These are phyloP conservation scores for Tolypocladium guangdongense DNA, from an alignment of 2,329 filamentous ascomycete genomes.

Conservation along the genomic window DNA sequence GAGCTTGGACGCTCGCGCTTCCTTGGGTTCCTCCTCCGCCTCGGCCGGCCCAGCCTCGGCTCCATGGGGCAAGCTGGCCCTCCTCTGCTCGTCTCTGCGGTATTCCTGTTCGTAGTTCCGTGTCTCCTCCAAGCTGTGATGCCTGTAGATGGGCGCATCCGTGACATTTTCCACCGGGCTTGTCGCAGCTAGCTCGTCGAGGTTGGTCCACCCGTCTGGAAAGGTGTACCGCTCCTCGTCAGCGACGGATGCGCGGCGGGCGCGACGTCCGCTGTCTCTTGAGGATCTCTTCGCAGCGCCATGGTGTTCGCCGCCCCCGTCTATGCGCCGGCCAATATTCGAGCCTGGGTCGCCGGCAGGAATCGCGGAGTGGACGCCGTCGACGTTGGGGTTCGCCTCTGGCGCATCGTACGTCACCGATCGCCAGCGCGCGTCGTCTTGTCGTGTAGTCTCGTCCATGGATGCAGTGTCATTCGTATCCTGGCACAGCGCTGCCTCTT, in stretches of 20 bases:
- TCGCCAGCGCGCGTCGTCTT: neutral
- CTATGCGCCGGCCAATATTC: neutral
- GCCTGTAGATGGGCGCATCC: slow-evolving; percentile 5
- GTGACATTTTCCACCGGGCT: slow-evolving; percentile 12
- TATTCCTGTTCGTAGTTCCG: slow-evolving; percentile 5
- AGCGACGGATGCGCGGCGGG: neutral
- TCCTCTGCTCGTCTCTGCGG: neutral
- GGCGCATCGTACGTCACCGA: slow-evolving; percentile 14
- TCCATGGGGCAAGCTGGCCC: neutral
- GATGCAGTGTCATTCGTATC: neutral
- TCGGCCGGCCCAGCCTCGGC: slow-evolving; percentile 2
- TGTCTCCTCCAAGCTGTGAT: slow-evolving; percentile 7
- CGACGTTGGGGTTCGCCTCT: slow-evolving; percentile 27
- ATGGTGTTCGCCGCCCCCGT: neutral
- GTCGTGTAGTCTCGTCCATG: neutral
- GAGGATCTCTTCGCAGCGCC: neutral
- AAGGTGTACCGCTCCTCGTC: slow-evolving; percentile 8
- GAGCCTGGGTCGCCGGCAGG: neutral
- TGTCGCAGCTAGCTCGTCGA: slow-evolving; percentile 29
- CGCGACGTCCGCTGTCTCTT: neutral
- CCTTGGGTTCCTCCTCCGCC: slow-evolving; percentile 1
- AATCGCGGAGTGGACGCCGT: slow-evolving; percentile 25
- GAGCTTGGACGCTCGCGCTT: slow-evolving; percentile 30
- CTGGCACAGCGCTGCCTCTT: neutral
- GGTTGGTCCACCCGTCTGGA: slow-evolving; percentile 25